Conservation (phyloP, 306 rosid species). For the Quercus robur region DNA sequence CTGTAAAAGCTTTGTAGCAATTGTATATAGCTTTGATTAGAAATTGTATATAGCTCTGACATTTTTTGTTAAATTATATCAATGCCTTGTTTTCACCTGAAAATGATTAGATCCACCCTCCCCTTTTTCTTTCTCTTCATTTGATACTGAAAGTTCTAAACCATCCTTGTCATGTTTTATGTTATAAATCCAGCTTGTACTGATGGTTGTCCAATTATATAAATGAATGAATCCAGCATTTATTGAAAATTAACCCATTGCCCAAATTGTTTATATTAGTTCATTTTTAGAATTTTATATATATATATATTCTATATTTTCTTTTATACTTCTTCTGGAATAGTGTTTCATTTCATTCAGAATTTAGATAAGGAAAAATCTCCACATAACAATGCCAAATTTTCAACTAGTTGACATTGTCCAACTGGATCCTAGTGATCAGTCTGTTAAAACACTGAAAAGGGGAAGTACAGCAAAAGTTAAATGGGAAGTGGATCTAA, state of each 20-base stretch:
- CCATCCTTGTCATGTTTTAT: too few relatives aligned
- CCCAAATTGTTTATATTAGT: background rate
- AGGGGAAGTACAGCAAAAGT: background rate
- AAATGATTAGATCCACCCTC: background rate
- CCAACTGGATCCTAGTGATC: background rate
- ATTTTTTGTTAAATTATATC: background rate
- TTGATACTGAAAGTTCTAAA: background rate
- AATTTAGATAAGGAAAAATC: background rate
- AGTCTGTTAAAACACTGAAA: too few relatives aligned
- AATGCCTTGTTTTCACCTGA: background rate
- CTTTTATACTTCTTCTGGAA: too few relatives aligned
- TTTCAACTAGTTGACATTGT: background rate
- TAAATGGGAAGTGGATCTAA: background rate
- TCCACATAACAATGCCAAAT: background rate
- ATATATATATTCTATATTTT: too few relatives aligned
- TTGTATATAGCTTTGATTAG: background rate
- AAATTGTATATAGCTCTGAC: background rate
- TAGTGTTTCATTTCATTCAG: too few relatives aligned
- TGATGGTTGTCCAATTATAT: too few relatives aligned
- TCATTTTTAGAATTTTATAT: background rate
- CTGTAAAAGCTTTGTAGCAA: background rate
- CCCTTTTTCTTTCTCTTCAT: background rate
- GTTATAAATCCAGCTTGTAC: too few relatives aligned
- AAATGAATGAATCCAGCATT: too few relatives aligned
- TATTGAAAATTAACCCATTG: too few relatives aligned